Evolutionary conservation across 129 eudicot genomes (phyloP), one percentile per base, ranked within the genome.

Genomic region (Silybum marianum): DNA sequence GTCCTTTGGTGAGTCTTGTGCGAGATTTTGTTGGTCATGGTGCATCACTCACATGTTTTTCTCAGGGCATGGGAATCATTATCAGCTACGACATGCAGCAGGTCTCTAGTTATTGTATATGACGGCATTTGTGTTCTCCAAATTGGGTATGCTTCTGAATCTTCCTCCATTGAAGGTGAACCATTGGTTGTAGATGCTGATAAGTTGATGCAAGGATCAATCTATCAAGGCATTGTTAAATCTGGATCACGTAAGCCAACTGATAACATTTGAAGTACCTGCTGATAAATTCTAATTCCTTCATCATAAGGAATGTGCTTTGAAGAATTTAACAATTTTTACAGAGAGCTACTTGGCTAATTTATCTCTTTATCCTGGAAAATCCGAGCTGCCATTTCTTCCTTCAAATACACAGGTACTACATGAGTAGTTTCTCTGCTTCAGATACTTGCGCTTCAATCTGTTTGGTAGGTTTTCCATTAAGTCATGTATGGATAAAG

Each of bases 271-370:
- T 72, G 24, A 36, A 60, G 23, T 13, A 19, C 51, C 6, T 60
- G 38, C 19, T 9, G 7, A 2, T 44, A 21, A 75, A 19, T 68
- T 81, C 2, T 74, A 28, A 30, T 73, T 24, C 76, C 21, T 13
- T 48, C 19, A 28, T 8, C 48, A 75, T 44, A 75, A 83, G 40
- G 38, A 71, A 24, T 71, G 24, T 79, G 62, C 28, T 38, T 24
- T 9, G 11, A 66, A 51, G 48, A 25, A 13, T 71, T 65, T 60
- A 25, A 71, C 38, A 18, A 12, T 77, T 67, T 58, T 88, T 79
- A 65, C 92, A 95, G 95, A 96, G 85, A 93, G 93, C 81, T 96
- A 96, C 87, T 82, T 96, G 91, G 99, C 98, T 72, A 96, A 96
- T 69, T 83, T 96, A 42, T 93, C 98, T 39, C 90, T 96, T 54